Evolutionary conservation across 2,329 filamentous ascomycete species (phyloP).

Genomic region (Nemania sp.): DNA sequence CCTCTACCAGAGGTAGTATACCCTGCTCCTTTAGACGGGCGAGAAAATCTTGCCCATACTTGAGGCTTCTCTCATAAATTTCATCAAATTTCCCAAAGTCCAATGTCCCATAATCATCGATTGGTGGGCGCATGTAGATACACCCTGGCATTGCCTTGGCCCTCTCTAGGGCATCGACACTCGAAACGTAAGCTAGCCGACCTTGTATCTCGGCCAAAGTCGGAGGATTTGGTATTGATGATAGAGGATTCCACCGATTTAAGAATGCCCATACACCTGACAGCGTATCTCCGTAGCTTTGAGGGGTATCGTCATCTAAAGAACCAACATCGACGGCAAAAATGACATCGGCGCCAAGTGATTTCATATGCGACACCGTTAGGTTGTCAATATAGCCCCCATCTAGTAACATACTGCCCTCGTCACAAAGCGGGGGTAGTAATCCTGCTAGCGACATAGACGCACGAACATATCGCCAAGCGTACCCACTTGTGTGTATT

Average conservation of each 20-base stretch:
- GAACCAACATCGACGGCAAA: constrained; percentile 96
- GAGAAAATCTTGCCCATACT: constrained; percentile 85
- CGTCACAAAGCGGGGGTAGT: constrained; percentile 92
- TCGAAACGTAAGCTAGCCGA: constrained; percentile 92
- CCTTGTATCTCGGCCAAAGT: constrained; percentile 97
- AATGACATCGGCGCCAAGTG: constrained; percentile 89
- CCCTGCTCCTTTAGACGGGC: constrained; percentile 82
- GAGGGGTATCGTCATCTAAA: constrained; percentile 90
- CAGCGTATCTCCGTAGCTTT: constrained; percentile 91
- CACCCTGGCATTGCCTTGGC: constrained; percentile 93
- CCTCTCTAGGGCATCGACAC: constrained; percentile 91
- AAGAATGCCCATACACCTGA: constrained; percentile 95
- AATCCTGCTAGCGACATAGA: constrained; percentile 97
- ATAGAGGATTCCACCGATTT: constrained; percentile 98
- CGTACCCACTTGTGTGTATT: constrained; percentile 95
- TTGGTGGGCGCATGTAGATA: constrained; percentile 94
- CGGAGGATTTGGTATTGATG: constrained; percentile 87
- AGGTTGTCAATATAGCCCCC: constrained; percentile 98
- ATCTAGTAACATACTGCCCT: constrained; percentile 95
- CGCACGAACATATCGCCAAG: constrained; percentile 95
- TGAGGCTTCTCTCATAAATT: constrained; percentile 90
- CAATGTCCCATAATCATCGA: constrained; percentile 92
- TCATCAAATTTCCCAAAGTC: constrained; percentile 99
- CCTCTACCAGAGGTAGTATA: constrained; percentile 75
- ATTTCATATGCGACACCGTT: constrained; percentile 97